Evolutionary conservation across 768 basidiomycete genomes (phyloP), one percentile per base, ranked within the genome.

Genomic region (Scleroderma citrinum): DNA sequence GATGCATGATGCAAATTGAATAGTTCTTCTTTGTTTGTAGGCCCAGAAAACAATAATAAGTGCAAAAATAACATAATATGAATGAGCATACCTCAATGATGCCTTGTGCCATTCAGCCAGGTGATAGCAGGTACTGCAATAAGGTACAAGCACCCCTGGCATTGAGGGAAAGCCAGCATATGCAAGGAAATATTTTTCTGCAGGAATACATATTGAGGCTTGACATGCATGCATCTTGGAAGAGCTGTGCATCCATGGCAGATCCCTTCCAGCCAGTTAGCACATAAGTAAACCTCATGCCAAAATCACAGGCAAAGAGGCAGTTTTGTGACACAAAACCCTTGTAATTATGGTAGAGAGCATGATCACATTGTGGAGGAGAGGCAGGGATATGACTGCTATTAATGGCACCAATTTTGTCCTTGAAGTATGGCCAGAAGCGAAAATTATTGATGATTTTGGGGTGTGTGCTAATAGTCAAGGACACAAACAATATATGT

Each of bases 1-100:
- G 58, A 59, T 6, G 71, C 62, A 61, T 76, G 71, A 19, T 64
- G 57, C 3, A 76, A 60, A 59, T 74, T 76, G 50, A 64, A 75
- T 1, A 75, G 54, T 53, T 76, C 71, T 56, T 74, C 58, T 36
- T 60, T 49, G 36, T 67, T 70, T 45, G 13, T 31, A 29, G 71
- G 71, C 32, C 69, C 34, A 49, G 19, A 44, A 30, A 26, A 51
- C 39, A 48, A 44, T 53, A 14, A 35, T 35, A 35, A n/a, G 12
- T 48, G 24, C 35, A 23, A 32, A 35, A 14, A n/a, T 35, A n/a
- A 14, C 13, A 35, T 35, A n/a, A 35, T 35, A 13, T 35, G 26
- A 8, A 29, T 23, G 26, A 29, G n/a, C 39, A 13, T 24, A 46
- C 45, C 45, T 46, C 14, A 46, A 13, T 17, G 20, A 21, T 20